A percentile compares a stretch with the other conserved stretches of the same genome.
Conservation (phyloP, 768 basidiomycete species). For the Cubamyces sp. region DNA sequence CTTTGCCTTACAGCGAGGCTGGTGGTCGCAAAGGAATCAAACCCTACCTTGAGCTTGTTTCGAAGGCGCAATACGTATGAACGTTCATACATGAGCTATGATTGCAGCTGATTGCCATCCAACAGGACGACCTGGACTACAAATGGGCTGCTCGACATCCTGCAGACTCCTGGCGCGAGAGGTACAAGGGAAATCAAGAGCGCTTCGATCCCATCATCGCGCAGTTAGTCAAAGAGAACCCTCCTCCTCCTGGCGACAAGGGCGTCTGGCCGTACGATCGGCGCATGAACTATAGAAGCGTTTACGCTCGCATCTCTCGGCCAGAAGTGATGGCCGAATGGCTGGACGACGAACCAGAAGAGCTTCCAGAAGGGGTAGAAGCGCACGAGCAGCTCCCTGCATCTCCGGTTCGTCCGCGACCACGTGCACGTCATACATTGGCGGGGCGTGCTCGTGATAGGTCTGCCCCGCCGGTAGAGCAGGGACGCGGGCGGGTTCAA, state of each 20-base stretch:
- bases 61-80: conserved; percentile 7
- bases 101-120: background rate
- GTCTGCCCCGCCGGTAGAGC: background rate
- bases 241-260: conserved; percentile 24
- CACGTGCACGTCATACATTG: background rate
- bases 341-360: conserved; percentile 7
- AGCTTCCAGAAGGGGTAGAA: background rate
- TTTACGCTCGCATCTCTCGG: background rate
- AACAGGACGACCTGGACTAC: conserved; percentile 47
- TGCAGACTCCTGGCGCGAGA: conserved; percentile 84
- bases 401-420: no score
- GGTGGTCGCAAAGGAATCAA: conserved; percentile 17
- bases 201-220: conserved; percentile 52
- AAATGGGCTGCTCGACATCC: conserved; percentile 76
- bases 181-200: conserved; percentile 74
- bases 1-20: background rate
- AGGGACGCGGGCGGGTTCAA: background rate
- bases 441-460: background rate
- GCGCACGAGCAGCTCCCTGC: background rate
- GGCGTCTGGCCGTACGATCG: conserved; percentile 17
- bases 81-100: background rate
- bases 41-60: conserved; percentile 7
- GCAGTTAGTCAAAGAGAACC: conserved; percentile 11
- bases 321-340: background rate
- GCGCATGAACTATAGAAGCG: background rate